These are phyloP conservation scores for Dothiorella sarmentorum DNA, from an alignment of 2,329 filamentous ascomycete genomes.

Conservation along the genomic window DNA sequence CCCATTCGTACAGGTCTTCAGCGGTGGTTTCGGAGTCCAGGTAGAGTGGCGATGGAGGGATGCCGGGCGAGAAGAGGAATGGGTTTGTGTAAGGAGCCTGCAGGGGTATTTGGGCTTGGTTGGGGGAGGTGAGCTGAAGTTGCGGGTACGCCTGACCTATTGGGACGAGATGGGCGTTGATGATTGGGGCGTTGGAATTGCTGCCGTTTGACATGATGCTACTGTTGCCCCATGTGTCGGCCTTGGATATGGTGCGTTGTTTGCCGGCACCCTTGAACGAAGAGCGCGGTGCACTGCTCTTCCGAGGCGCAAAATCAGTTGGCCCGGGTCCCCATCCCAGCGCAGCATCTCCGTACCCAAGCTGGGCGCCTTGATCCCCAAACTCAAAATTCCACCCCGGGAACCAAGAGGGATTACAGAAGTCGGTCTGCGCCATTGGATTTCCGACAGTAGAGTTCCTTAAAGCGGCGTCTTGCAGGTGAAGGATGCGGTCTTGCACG, in stretches of 20 bases:
- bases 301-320: not conserved
- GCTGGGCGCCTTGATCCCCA: not conserved
- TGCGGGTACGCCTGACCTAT: not conserved
- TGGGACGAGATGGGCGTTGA: not conserved
- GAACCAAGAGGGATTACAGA: not conserved
- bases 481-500: constrained; percentile 1
- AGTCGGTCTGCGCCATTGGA: constrained; percentile 5
- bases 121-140: not conserved
- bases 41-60: not conserved
- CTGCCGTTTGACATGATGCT: not conserved
- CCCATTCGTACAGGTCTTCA: constrained; percentile 10
- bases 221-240: not conserved
- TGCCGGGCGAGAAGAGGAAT: not conserved
- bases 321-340: not conserved
- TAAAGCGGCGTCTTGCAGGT: not conserved
- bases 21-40: constrained; percentile 14
- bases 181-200: not conserved
- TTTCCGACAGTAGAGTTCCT: not conserved
- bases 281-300: not conserved
- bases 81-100: not conserved
- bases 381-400: not conserved
- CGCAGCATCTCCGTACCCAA: too few species aligned
- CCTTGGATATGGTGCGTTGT: not conserved
- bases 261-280: not conserved
- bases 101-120: not conserved